Conservation (phyloP, 2,329 filamentous ascomycete genomes). For the Aspergillus aculeatinus region DNA sequence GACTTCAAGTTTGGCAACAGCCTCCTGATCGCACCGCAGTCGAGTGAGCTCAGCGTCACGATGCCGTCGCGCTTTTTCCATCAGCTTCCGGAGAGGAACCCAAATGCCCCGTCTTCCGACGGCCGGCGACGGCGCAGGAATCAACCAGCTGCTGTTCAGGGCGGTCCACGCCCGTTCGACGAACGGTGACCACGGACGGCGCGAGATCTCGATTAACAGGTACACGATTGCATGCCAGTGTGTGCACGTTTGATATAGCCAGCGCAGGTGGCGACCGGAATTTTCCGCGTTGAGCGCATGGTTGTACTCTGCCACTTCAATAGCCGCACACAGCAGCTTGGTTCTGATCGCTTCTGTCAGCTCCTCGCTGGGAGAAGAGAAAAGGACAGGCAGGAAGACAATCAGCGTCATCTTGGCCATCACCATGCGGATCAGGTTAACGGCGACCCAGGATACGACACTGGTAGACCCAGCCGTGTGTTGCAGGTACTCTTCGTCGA, state of each 20-base stretch:
- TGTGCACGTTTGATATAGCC: slow-evolving; percentile 60
- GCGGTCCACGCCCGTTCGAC: not conserved
- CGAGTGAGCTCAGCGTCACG: not conserved
- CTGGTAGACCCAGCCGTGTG: slow-evolving; percentile 37
- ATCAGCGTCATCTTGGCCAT: slow-evolving; percentile 46
- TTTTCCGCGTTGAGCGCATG: slow-evolving; percentile 54
- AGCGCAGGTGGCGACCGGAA: slow-evolving; percentile 54
- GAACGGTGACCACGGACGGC: not conserved
- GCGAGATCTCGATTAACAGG: slow-evolving; percentile 49
- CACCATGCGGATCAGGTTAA: slow-evolving; percentile 38
- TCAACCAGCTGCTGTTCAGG: not conserved
- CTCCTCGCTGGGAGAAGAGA: slow-evolving; percentile 18
- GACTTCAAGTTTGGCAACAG: not conserved
- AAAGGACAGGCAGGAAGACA: slow-evolving; percentile 52
- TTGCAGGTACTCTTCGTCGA: slow-evolving; percentile 48
- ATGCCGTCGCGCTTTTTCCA: not conserved
- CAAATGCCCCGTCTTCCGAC: not conserved
- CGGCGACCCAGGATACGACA: slow-evolving; percentile 51
- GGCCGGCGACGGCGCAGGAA: not conserved
- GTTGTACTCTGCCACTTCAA: slow-evolving; percentile 51
- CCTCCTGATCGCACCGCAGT: not conserved
- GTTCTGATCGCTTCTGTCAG: not conserved
- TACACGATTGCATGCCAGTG: slow-evolving; percentile 62
- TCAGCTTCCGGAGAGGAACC: not conserved
- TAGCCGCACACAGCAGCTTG: slow-evolving; percentile 19